Evolutionary conservation across 139 green algal genomes (phyloP).

Genomic region (Gonium pectorale): DNA sequence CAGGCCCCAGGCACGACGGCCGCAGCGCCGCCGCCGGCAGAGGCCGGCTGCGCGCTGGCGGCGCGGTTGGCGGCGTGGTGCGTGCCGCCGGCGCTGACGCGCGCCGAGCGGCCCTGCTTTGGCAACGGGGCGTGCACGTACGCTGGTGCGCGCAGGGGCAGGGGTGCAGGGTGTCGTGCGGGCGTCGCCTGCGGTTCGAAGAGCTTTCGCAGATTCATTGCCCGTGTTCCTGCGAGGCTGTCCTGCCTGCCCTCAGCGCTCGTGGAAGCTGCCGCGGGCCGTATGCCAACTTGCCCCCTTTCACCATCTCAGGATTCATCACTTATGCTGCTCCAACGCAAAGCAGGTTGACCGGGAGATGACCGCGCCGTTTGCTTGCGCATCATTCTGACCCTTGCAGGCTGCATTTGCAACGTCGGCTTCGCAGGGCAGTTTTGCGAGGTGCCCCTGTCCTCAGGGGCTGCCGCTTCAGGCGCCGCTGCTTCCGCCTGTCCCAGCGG

Average conservation of each 20-base stretch:
- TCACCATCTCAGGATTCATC: too few species aligned
- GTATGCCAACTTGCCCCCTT: too few species aligned
- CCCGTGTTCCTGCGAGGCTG: too few species aligned
- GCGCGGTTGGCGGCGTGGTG: not conserved
- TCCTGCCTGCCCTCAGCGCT: too few species aligned
- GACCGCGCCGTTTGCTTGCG: too few species aligned
- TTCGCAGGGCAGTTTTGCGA: constrained; percentile 19
- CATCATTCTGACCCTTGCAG: too few species aligned
- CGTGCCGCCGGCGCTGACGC: not conserved
- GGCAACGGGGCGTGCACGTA: constrained; percentile 24
- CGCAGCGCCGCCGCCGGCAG: not conserved
- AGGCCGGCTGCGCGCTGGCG: not conserved
- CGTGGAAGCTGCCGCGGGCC: too few species aligned
- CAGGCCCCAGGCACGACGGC: not conserved
- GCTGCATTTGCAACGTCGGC: constrained; percentile 8
- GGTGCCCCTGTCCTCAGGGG: not conserved
- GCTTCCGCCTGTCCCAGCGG: constrained; percentile 22
- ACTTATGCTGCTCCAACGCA: too few species aligned
- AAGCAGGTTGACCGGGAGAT: too few species aligned
- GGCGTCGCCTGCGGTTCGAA: too few species aligned
- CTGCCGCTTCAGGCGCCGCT: not conserved
- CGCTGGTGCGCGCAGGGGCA: constrained; percentile 14
- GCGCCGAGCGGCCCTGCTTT: not conserved
- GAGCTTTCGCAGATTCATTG: too few species aligned
- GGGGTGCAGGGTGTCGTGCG: too few species aligned